Conservation (phyloP, 108 stramenopile genomes). For the Cyclotella kingstonii region DNA sequence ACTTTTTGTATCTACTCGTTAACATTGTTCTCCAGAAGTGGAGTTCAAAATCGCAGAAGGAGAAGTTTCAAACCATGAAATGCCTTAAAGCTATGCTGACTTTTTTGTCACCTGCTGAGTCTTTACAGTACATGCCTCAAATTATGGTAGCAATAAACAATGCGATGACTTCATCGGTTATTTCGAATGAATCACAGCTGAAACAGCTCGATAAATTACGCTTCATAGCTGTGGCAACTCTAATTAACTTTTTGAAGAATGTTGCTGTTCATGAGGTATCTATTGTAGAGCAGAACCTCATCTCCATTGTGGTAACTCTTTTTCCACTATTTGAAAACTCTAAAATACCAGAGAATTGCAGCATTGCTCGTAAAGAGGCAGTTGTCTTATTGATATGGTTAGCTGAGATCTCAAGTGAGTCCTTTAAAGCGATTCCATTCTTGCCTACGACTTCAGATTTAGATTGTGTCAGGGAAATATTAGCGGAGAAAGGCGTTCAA, state of each 20-base stretch:
- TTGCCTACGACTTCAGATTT: constrained; percentile 55
- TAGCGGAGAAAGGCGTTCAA: constrained; percentile 60
- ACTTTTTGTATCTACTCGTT: constrained; percentile 81
- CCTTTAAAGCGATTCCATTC: constrained; percentile 76
- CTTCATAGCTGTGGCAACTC: constrained; percentile 54
- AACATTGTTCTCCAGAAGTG: constrained; percentile 68
- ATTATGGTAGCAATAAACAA: constrained; percentile 68
- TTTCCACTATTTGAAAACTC: constrained; percentile 59
- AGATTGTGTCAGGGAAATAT: constrained; percentile 41
- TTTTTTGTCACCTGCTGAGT: constrained; percentile 54
- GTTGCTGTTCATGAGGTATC: constrained; percentile 43
- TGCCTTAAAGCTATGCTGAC: constrained; percentile 51
- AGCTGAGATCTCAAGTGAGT: constrained; percentile 52
- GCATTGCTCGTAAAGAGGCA: constrained; percentile 45
- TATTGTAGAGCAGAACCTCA: constrained; percentile 65
- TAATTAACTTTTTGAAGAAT: constrained; percentile 65
- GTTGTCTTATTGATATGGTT: constrained; percentile 59
- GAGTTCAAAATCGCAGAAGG: constrained; percentile 39
- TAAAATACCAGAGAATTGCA: constrained; percentile 9
- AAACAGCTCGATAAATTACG: constrained; percentile 22
- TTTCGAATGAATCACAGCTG: neutral
- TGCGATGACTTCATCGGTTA: constrained; percentile 44
- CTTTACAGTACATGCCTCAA: constrained; percentile 72
- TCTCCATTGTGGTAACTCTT: constrained; percentile 69
- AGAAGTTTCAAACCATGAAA: constrained; percentile 56